These are phyloP conservation scores for Tolypocladium guangdongense DNA, from an alignment of 2,329 filamentous ascomycete genomes.

Conservation along the genomic window DNA sequence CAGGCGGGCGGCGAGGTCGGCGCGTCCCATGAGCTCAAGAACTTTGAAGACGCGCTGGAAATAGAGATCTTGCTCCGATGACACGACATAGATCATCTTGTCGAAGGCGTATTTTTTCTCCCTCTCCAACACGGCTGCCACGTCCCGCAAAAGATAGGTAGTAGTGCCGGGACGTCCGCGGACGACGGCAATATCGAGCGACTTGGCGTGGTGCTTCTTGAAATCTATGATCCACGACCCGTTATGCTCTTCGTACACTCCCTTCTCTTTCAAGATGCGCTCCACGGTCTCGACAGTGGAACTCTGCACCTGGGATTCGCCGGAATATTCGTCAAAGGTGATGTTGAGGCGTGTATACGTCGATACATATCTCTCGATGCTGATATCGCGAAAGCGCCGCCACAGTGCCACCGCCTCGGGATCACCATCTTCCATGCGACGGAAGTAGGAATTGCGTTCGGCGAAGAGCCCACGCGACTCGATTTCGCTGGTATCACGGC, in stretches of 20 bases:
- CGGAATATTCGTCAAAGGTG: slow-evolving; percentile 53
- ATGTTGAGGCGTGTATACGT: slow-evolving; percentile 52
- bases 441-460: slow-evolving; percentile 51
- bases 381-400: slow-evolving; percentile 46
- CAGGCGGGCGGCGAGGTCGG: slow-evolving; percentile 15
- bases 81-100: slow-evolving; percentile 29
- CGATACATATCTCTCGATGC: slow-evolving; percentile 45
- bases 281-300: slow-evolving; percentile 48
- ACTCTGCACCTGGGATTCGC: slow-evolving; percentile 46
- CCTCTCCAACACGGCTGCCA: slow-evolving; percentile 46
- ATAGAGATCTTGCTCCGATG: slow-evolving; percentile 22
- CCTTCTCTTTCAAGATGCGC: slow-evolving; percentile 43
- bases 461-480: slow-evolving; percentile 32
- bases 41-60: slow-evolving; percentile 20
- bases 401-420: slow-evolving; percentile 43
- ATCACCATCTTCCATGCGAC: slow-evolving; percentile 49
- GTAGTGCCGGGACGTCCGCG: slow-evolving; percentile 53
- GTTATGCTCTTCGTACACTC: slow-evolving; percentile 49
- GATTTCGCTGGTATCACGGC: slow-evolving; percentile 31
- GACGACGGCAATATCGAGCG: slow-evolving; percentile 55
- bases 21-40: slow-evolving; percentile 18
- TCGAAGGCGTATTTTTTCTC: slow-evolving; percentile 32
- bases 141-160: slow-evolving; percentile 58
- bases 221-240: slow-evolving; percentile 61
- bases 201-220: slow-evolving; percentile 54